phyloP scores from a whole-genome alignment of 2,329 filamentous ascomycete genomes.

The Pseudogymnoascus sp. region DNA sequence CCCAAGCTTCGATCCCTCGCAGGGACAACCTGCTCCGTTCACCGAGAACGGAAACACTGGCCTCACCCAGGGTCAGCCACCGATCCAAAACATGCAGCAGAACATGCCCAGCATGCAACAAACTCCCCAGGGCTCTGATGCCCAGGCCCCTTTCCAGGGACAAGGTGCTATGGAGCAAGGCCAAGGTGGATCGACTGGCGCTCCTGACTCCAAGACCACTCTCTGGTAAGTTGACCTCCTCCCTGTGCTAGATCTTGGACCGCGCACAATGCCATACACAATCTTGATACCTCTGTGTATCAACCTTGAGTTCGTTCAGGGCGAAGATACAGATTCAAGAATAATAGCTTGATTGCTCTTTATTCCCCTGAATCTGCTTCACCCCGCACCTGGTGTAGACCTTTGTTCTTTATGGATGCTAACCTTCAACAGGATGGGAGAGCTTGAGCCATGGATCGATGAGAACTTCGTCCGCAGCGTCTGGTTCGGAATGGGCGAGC shows the following conservation, averaged over 20 bases:
- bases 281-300: slow-evolving; percentile 40
- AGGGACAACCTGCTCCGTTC: neutral
- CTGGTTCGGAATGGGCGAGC: slow-evolving; percentile 83
- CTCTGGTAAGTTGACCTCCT: slow-evolving; percentile 40
- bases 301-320: slow-evolving; percentile 13
- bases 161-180: slow-evolving; percentile 28
- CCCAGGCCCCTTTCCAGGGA: slow-evolving; percentile 36
- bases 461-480: slow-evolving; percentile 97
- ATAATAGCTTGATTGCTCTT: neutral
- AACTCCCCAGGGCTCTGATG: neutral
- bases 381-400: neutral
- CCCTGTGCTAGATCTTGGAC: slow-evolving; percentile 34
- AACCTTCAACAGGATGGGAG: slow-evolving; percentile 75
- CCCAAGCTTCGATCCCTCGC: neutral
- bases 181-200: slow-evolving; percentile 34
- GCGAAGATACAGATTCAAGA: neutral
- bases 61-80: neutral
- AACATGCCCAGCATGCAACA: neutral
- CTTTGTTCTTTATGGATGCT: neutral
- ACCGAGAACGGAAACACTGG: neutral
- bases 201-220: slow-evolving; percentile 47
- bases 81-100: neutral
- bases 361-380: neutral
- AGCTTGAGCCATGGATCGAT: slow-evolving; percentile 98
- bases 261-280: slow-evolving; percentile 49